phyloP scores from a whole-genome alignment of 129 eudicot genomes.

The Smallanthus sonchifolius region DNA sequence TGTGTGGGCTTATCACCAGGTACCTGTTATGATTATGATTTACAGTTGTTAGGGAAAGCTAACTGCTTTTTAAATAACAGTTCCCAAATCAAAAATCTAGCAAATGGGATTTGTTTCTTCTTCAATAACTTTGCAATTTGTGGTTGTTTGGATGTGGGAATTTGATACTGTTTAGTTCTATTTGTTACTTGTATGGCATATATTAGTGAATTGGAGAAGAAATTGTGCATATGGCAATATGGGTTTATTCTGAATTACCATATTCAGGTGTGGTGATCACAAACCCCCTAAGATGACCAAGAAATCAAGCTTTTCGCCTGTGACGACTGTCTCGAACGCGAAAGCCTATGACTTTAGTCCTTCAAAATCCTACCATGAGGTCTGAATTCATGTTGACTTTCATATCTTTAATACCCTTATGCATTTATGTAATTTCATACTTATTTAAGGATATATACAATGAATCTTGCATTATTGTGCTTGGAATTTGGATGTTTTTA shows the following conservation, averaged over 20 bases:
- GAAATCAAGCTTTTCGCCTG: conserved; percentile 42
- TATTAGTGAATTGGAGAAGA: conserved; percentile 48
- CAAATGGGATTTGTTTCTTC: conserved; percentile 22
- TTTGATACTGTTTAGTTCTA: conserved; percentile 25
- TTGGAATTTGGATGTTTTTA: not conserved
- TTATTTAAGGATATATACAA: not conserved
- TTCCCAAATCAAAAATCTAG: conserved; percentile 14
- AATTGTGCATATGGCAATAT: conserved; percentile 45
- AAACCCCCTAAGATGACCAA: conserved; percentile 35
- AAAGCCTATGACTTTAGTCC: conserved; percentile 32
- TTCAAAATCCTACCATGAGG: conserved; percentile 59
- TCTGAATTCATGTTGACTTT: conserved; percentile 25
- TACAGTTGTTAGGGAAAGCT: conserved; percentile 6
- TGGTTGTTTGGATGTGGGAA: conserved; percentile 14
- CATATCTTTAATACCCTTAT: not conserved
- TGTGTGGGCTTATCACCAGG: conserved; percentile 30
- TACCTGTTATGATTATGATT: conserved; percentile 19
- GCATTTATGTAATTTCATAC: not conserved
- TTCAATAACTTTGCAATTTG: not conserved
- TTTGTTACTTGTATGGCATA: conserved; percentile 27
- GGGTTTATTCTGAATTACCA: conserved; percentile 59
- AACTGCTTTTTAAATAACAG: not conserved
- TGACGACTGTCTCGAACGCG: conserved; percentile 42
- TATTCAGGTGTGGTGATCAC: conserved; percentile 57
- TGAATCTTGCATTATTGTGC: not conserved